phyloP scores from a whole-genome alignment of 305 asterid genomes.

The Fraxinus velutina region DNA sequence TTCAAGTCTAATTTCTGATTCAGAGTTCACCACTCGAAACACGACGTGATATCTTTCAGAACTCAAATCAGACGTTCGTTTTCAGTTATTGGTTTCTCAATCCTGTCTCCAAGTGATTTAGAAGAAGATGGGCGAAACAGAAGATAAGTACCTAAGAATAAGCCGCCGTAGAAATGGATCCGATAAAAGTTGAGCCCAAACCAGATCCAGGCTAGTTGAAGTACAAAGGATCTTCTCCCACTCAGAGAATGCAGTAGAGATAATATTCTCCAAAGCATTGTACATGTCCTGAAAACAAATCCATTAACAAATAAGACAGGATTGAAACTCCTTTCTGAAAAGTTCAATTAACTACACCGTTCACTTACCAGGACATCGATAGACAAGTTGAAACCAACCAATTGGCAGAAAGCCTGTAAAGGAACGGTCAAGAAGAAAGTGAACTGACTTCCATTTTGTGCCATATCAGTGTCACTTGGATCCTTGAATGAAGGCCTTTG shows the following conservation, averaged over 20 bases:
- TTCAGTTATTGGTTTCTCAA: conserved; percentile 7
- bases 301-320: conserved; percentile 15
- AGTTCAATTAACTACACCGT: conserved; percentile 18
- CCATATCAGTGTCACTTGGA: conserved; percentile 37
- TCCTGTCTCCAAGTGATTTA: neutral
- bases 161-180: conserved; percentile 88
- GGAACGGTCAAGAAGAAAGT: conserved; percentile 91
- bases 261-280: conserved; percentile 51
- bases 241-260: conserved; percentile 68
- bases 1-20: neutral
- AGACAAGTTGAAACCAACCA: conserved; percentile 57
- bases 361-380: conserved; percentile 54
- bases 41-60: neutral
- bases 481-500: conserved; percentile 68
- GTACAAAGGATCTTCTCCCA: conserved; percentile 95
- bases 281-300: conserved; percentile 49
- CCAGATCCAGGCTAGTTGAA: conserved; percentile 65
- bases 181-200: conserved; percentile 87
- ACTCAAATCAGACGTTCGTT: neutral
- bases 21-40: neutral
- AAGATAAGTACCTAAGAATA: conserved; percentile 62
- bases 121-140: conserved; percentile 16
- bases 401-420: conserved; percentile 78
- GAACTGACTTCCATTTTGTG: conserved; percentile 83
- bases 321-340: conserved; percentile 5